A percentile compares a stretch with the other conserved stretches of the same genome.
Conservation (phyloP, 73 alveolate species). For the Blepharisma stoltei region DNA sequence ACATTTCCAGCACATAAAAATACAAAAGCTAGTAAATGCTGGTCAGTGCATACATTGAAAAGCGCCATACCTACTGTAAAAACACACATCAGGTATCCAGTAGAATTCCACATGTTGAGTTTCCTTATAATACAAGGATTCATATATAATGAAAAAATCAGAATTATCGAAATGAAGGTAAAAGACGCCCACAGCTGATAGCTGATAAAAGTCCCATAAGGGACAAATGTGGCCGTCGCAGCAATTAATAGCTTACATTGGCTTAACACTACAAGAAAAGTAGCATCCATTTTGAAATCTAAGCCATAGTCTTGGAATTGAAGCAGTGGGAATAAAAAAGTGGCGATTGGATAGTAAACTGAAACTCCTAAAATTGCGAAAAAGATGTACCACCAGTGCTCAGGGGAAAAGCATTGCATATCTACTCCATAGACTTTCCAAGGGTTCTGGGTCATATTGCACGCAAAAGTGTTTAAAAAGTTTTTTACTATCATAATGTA, state of each 20-base stretch:
- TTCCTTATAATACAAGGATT: not conserved
- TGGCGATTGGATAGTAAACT: conserved; percentile 30
- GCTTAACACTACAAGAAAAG: conserved; percentile 19
- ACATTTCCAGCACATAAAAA: too few relatives aligned
- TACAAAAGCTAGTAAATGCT: too few relatives aligned
- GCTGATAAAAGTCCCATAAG: not conserved
- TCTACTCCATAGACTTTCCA: not conserved
- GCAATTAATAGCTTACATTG: conserved; percentile 13
- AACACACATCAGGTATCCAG: conserved; percentile 1
- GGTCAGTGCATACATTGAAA: not conserved
- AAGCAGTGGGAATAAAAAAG: conserved; percentile 21
- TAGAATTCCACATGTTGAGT: not conserved
- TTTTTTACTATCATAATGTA: not conserved
- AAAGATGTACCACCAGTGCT: not conserved
- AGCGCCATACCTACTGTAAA: not conserved
- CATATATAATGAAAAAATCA: not conserved
- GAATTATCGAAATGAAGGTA: not conserved
- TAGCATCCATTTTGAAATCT: not conserved
- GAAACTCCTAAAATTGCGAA: not conserved
- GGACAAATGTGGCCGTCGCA: conserved; percentile 3
- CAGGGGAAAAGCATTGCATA: not conserved
- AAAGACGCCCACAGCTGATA: not conserved
- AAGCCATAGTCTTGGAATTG: conserved; percentile 1
- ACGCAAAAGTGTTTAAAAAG: not conserved
- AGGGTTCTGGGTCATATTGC: not conserved